Evolutionary conservation across 73 alveolate species (phyloP).

Genomic region (Paramecium primaurelia): DNA sequence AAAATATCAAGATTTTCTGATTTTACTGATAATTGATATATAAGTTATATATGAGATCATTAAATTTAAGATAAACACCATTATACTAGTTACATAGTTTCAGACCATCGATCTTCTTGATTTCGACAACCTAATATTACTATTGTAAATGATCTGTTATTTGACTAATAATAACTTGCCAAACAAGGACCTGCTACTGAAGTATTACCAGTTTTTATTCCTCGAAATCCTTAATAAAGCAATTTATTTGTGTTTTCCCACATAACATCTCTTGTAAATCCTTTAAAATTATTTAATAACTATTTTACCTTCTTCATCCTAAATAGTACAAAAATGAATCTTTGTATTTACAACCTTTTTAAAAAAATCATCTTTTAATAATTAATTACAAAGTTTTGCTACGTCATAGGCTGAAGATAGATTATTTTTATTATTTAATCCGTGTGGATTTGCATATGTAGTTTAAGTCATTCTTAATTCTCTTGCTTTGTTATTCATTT

Average conservation of each 20-base stretch:
- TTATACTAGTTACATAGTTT: not conserved
- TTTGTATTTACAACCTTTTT: slow-evolving; percentile 51
- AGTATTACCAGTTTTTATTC: slow-evolving; percentile 69
- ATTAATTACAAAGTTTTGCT: slow-evolving; percentile 75
- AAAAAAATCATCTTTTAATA: slow-evolving; percentile 58
- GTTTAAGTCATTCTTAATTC: slow-evolving; percentile 75
- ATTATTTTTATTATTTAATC: slow-evolving; percentile 72
- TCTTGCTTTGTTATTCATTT: slow-evolving; percentile 79
- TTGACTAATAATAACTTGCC: slow-evolving; percentile 33
- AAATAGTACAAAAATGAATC: slow-evolving; percentile 13
- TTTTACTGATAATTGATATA: slow-evolving; percentile 14
- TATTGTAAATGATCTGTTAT: slow-evolving; percentile 36
- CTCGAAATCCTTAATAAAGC: slow-evolving; percentile 56
- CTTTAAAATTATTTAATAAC: not conserved
- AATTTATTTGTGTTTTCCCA: slow-evolving; percentile 71
- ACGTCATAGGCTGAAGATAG: slow-evolving; percentile 74
- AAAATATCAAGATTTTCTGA: slow-evolving; percentile 43
- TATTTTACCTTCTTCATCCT: slow-evolving; percentile 31
- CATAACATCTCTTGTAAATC: not conserved
- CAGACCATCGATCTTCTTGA: slow-evolving; percentile 67
- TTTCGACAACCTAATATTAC: slow-evolving; percentile 54
- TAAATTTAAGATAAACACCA: not conserved
- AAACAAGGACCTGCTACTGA: slow-evolving; percentile 67
- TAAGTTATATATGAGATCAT: not conserved
- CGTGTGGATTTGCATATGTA: slow-evolving; percentile 83